These are phyloP conservation scores for Coccomyxa subellipsoidea DNA, from an alignment of 163 green algal species.

Conservation along the genomic window DNA sequence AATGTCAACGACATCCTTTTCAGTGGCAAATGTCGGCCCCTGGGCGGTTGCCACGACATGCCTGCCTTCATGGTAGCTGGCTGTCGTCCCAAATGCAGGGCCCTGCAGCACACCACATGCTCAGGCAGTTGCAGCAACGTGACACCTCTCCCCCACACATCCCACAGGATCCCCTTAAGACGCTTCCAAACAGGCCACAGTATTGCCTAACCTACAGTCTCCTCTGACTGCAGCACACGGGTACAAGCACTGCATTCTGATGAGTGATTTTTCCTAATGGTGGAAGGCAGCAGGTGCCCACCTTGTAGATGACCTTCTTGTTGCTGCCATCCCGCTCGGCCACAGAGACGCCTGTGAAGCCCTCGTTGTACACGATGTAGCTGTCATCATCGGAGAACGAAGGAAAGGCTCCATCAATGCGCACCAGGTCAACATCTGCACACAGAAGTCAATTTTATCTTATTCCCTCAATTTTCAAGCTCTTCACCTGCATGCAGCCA, in stretches of 20 bases:
- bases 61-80: not conserved
- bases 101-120: not conserved
- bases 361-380: not conserved
- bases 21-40: not conserved
- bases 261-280: no score
- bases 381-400: not conserved
- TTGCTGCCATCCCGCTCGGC: not conserved
- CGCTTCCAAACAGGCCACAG: no score
- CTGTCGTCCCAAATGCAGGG: not conserved
- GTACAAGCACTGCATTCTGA: no score
- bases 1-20: not conserved
- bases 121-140: not conserved
- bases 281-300: not conserved
- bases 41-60: not conserved
- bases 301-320: not conserved
- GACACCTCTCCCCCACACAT: no score
- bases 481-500: no score
- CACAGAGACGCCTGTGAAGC: not conserved
- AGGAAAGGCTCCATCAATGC: not conserved
- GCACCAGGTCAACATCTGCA: conserved; percentile 8
- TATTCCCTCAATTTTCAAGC: no score
- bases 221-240: no score
- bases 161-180: no score
- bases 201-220: no score
- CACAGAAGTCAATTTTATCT: no score